Evolutionary conservation across 1,284 basidiomycete species (phyloP), one percentile per base, ranked within the genome.

Genomic region (Naganishia sp.): DNA sequence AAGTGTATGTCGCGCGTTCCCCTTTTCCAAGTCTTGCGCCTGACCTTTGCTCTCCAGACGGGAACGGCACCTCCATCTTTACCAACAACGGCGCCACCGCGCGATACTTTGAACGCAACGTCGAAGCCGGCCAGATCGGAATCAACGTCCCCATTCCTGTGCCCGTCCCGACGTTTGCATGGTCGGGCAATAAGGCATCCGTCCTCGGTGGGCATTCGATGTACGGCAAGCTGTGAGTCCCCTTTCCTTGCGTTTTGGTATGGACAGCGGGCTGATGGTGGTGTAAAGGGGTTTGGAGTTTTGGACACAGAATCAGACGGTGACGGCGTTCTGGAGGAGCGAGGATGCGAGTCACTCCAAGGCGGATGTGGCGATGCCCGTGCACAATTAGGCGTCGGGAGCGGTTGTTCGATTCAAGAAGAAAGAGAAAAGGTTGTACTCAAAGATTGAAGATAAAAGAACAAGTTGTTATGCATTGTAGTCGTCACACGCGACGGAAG

Each of bases 11-110:
- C 7, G 18, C 2, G 16, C 39, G 21, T 16, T 23, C 6, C 21
- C 16, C 10, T 48, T 3, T 18, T 23, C 18, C 28, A 13, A 57
- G 9, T n/a, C 44, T n/a, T 2, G 7, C 16, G 48, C 60, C 43
- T 42, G 31, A 31, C 7, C 36, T 52, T 48, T 31, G 43, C 31
- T 42, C 3, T 60, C 11, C 36, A 50, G 71, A 77, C 72, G 83
- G 94, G 2, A 98, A 98, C 77, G 95, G 94, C 36, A 87, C 93
- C n/a, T 90, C 93, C 25, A 93, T 97, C 76, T 98, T 97, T 79
- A 99, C 95, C 39, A 91, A 94, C 80, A 92, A 90, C 55, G 95
- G 95, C n/a, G 90, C 94, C 39, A 93, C 93, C 7, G 94, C 93
- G 23, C 87, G 95, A 69, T 91, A 90, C 80, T 99, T 96, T 71